These are phyloP conservation scores for Talaromyces borbonicus DNA, from an alignment of 495 filamentous ascomycete species.

Conservation along the genomic window DNA sequence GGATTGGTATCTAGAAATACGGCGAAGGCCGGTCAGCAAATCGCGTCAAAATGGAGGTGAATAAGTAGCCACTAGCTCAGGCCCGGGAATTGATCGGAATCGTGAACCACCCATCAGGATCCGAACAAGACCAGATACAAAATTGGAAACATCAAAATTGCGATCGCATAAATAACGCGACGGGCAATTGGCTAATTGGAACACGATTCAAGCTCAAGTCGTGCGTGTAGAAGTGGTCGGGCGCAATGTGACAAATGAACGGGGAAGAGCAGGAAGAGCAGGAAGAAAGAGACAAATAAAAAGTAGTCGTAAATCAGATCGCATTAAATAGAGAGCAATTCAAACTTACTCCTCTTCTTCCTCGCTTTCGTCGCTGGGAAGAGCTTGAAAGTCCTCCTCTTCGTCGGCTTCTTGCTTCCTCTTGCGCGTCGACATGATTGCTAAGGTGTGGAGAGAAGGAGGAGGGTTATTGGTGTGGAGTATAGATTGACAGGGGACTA, in stretches of 20 bases:
- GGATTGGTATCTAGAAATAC: conserved; percentile 44
- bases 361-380: conserved; percentile 51
- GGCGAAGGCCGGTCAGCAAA: conserved; percentile 7
- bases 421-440: conserved; percentile 50
- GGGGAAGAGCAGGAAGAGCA: background rate
- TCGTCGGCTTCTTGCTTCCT: conserved; percentile 54
- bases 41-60: no score
- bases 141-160: conserved; percentile 2
- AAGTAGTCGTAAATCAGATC: background rate
- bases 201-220: conserved; percentile 3
- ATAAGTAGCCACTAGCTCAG: no score
- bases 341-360: conserved; percentile 55
- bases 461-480: background rate
- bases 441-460: conserved; percentile 6
- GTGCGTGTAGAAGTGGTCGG: background rate
- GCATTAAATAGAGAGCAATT: background rate
- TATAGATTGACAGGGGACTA: background rate
- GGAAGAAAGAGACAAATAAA: background rate
- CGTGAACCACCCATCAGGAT: no score
- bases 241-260: background rate
- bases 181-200: no score
- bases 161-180: background rate
- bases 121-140: background rate
- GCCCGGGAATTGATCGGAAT: no score
- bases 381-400: conserved; percentile 48